phyloP scores from a whole-genome alignment of 2,329 filamentous ascomycete genomes.

The Alternaria sp. region DNA sequence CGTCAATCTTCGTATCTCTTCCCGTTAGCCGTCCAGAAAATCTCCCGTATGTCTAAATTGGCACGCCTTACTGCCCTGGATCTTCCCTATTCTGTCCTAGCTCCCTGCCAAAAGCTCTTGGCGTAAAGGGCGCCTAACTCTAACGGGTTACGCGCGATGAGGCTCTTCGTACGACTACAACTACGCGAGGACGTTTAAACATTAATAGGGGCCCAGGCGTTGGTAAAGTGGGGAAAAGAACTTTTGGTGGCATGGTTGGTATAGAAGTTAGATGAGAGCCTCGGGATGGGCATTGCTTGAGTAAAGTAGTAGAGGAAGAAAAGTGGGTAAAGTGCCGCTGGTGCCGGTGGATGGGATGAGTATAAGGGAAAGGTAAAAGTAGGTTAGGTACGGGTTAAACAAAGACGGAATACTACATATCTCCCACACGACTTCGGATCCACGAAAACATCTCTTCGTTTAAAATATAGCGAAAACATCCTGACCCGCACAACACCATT shows the following conservation, averaged over 20 bases:
- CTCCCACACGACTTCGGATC: background rate
- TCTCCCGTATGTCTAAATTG: background rate
- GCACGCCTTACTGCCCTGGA: background rate
- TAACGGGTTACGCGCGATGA: background rate
- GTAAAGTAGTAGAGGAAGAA: background rate
- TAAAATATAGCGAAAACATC: background rate
- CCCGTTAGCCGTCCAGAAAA: background rate
- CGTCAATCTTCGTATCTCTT: background rate
- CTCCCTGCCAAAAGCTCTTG: background rate
- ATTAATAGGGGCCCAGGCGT: background rate
- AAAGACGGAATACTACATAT: background rate
- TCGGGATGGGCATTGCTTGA: background rate
- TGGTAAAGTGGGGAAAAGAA: background rate
- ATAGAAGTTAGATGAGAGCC: background rate
- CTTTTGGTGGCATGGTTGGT: background rate
- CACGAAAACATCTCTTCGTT: background rate
- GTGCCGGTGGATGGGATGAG: background rate
- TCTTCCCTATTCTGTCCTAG: background rate
- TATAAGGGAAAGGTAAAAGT: background rate
- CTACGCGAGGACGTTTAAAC: background rate
- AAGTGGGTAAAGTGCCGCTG: background rate
- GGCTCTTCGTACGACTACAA: background rate
- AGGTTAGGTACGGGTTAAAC: fast-evolving
- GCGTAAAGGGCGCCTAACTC: background rate
- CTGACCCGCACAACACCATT: background rate